Conservation (phyloP, 192 early-diverging fungal species). For the Linnemannia zychae region DNA sequence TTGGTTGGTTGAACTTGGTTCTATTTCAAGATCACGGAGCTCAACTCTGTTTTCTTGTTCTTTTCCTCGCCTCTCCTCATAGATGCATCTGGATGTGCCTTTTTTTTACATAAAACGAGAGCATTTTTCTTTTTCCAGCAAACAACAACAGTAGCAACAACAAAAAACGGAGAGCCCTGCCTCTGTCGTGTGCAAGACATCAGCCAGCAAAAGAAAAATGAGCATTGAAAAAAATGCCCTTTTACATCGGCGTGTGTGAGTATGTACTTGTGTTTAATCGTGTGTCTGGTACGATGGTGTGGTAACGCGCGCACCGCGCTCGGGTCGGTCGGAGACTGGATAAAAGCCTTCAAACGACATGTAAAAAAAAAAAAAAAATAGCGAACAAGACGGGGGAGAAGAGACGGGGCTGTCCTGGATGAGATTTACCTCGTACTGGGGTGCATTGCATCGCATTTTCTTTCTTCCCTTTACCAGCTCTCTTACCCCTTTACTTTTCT, state of each 20-base stretch:
- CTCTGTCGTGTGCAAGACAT: background rate
- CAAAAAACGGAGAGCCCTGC: slow-evolving; percentile 1
- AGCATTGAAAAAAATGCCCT: background rate
- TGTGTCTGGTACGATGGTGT: background rate
- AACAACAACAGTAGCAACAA: background rate
- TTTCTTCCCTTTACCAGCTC: too few relatives aligned
- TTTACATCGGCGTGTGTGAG: background rate
- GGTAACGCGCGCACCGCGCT: background rate
- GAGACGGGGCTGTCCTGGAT: background rate
- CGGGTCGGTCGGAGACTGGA: background rate
- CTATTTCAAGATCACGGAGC: slow-evolving; percentile 8
- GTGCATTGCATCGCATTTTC: too few relatives aligned
- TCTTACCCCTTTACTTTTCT: too few relatives aligned
- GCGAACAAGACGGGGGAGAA: background rate
- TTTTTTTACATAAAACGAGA: background rate
- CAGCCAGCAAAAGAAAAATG: background rate
- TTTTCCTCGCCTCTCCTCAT: background rate
- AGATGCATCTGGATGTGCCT: background rate
- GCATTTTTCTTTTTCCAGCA: background rate
- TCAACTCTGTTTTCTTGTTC: slow-evolving; percentile 8
- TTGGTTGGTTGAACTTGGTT: background rate
- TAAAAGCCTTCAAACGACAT: background rate
- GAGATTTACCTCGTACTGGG: too few relatives aligned
- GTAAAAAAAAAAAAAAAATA: background rate
- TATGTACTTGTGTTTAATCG: background rate